Base-by-base conservation (phyloP, 106 monocot genomes). In the Vanilla planifolia region DNA sequence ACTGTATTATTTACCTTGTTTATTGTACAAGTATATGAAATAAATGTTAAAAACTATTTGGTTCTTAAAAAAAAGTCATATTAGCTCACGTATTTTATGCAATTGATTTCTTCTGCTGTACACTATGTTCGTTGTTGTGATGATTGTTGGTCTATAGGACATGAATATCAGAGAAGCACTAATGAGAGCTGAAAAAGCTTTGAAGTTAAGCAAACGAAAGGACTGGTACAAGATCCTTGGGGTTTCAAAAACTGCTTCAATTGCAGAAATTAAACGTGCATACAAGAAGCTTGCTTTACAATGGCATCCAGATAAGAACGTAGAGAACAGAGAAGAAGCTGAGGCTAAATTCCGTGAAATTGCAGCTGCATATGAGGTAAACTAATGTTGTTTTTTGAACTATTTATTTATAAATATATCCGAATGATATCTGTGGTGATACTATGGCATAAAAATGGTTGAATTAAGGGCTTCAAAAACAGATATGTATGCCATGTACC, bases 271-370 rank as follows among this genome's bases (percentile, higher is more conserved):
- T 30, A 98, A 91, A 57, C 86, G 84, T 60, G 81, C 91, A 14
- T 98, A 98, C 70, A 98, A 98, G 61, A 98, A 98, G 67, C 86
- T 98, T 77, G 96, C 96, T 62, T 79, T 98, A 53, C 84, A 98
- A 32, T 98, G 96, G 96, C 96, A 98, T 70, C 96, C 96, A 35
- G 91, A 98, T 75, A 98, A 98, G 62, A 96, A 98, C 62, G 84
- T 87, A 21, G 96, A 82, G 25, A 98, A 98, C 22, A 74, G 81
- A 62, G 91, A 91, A 51, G 89, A 90, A 72, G 90, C 96, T 32
- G 96, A 91, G 64, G 68, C 72, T 52, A 73, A 71, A 60, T 98
- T 98, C 56, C 77, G 56, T 43, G 96, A 98, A 81, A 85, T 98
- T 70, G 96, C 96, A 63, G 96, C 96, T 56, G 96, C 96, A 52